Conservation (phyloP, 179 eudicot genomes). For the Sideroxylon spinosum region DNA sequence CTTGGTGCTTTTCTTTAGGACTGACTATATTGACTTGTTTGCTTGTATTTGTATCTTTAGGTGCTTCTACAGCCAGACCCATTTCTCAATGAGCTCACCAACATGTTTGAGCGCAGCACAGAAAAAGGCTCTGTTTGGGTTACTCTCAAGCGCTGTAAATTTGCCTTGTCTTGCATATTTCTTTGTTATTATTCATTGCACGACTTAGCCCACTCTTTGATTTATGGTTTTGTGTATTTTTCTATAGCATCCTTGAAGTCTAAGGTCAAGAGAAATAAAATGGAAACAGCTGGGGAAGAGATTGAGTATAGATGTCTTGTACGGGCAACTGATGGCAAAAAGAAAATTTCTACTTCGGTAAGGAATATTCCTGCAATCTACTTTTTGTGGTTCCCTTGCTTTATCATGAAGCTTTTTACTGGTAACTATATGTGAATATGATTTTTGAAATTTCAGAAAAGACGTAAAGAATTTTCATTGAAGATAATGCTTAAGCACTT, state of each 20-base stretch:
- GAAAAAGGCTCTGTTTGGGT: conserved; percentile 85
- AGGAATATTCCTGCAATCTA: background rate
- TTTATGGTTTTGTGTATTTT: conserved; percentile 14
- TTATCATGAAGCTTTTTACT: background rate
- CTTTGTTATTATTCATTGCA: background rate
- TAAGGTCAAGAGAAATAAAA: conserved; percentile 53
- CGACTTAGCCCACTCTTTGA: background rate
- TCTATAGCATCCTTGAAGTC: conserved; percentile 66
- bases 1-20: background rate
- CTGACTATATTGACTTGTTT: background rate
- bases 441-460: background rate
- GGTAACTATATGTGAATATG: background rate
- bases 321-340: conserved; percentile 88
- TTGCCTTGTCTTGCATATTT: background rate
- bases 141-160: conserved; percentile 72
- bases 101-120: conserved; percentile 71
- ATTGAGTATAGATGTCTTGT: conserved; percentile 67
- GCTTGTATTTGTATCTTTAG: conserved; percentile 22
- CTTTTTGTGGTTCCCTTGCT: background rate
- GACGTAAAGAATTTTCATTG: background rate
- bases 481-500: background rate
- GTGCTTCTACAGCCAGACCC: conserved; percentile 64
- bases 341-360: conserved; percentile 71
- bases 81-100: conserved; percentile 68
- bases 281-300: conserved; percentile 48